These are phyloP conservation scores for Plasmodium berghei DNA, from an alignment of 169 alveolate species.

Conservation along the genomic window DNA sequence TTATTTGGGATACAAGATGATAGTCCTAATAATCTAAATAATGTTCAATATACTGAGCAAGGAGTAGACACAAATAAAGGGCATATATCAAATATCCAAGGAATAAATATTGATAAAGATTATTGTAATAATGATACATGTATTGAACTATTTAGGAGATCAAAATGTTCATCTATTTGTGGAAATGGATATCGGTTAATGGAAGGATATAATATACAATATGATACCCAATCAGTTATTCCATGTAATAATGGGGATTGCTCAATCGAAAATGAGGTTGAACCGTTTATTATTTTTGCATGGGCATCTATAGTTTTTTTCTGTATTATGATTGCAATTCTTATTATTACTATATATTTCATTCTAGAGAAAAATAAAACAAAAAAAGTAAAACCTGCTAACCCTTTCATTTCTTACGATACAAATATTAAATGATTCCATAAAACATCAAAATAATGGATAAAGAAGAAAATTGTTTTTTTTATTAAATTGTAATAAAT, in stretches of 20 bases:
- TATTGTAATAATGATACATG: slow-evolving; percentile 49
- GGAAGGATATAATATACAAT: slow-evolving; percentile 18
- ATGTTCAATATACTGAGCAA: slow-evolving; percentile 14
- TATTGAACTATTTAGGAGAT: slow-evolving; percentile 23
- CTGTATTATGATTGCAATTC: slow-evolving; percentile 31
- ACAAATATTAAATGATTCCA: slow-evolving; percentile 8
- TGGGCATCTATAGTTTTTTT: slow-evolving; percentile 53
- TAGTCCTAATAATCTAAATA: background rate
- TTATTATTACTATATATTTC: slow-evolving; percentile 28
- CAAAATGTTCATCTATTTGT: slow-evolving; percentile 53
- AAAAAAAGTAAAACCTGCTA: background rate
- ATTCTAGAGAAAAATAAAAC: background rate
- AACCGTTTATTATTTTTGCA: slow-evolving; percentile 48
- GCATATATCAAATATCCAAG: slow-evolving; percentile 10
- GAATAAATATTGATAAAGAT: slow-evolving; percentile 5
- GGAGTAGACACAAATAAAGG: slow-evolving; percentile 23
- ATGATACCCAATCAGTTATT: slow-evolving; percentile 21
- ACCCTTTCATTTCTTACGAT: slow-evolving; percentile 47
- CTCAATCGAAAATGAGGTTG: slow-evolving; percentile 28
- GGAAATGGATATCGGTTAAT: slow-evolving; percentile 39
- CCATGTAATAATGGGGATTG: slow-evolving; percentile 71
- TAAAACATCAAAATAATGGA: background rate
- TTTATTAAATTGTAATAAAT: background rate
- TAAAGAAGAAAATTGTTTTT: background rate
- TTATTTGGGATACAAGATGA: slow-evolving; percentile 18